phyloP scores from a whole-genome alignment of 257 asterid genomes.

The Salvia hispanica region DNA sequence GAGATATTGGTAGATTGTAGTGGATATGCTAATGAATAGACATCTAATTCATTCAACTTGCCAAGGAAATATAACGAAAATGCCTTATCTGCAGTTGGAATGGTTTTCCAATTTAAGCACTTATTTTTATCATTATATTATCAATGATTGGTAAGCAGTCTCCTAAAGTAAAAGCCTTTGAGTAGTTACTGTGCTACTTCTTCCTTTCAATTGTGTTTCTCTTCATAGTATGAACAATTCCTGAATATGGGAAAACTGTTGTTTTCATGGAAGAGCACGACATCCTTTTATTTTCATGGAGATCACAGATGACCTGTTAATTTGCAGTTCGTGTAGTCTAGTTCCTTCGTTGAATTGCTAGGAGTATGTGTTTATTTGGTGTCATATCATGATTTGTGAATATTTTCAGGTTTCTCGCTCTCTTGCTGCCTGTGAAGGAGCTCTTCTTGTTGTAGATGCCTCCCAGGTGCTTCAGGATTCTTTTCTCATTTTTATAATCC shows the following conservation, averaged over 20 bases:
- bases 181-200: neutral
- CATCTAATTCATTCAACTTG: slow-evolving; percentile 5
- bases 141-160: neutral
- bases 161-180: slow-evolving; percentile 4
- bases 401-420: slow-evolving; percentile 88
- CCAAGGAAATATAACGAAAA: slow-evolving; percentile 1
- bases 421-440: slow-evolving; percentile 99
- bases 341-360: slow-evolving; percentile 5
- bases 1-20: slow-evolving; percentile 3
- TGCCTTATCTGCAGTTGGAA: slow-evolving; percentile 16
- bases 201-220: neutral
- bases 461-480: slow-evolving; percentile 69
- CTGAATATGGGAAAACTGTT: neutral
- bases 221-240: slow-evolving; percentile 8
- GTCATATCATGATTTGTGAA: slow-evolving; percentile 28
- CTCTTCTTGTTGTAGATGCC: slow-evolving; percentile 98
- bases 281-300: slow-evolving; percentile 20
- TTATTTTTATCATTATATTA: slow-evolving; percentile 12
- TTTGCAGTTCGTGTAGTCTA: slow-evolving; percentile 9
- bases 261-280: neutral
- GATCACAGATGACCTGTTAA: slow-evolving; percentile 2
- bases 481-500: neutral
- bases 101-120: slow-evolving; percentile 22
- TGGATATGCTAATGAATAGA: slow-evolving; percentile 16
- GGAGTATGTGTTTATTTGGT: slow-evolving; percentile 28